Evolutionary conservation across 345 rosid species (phyloP).

Genomic region (Nephelium lappaceum): DNA sequence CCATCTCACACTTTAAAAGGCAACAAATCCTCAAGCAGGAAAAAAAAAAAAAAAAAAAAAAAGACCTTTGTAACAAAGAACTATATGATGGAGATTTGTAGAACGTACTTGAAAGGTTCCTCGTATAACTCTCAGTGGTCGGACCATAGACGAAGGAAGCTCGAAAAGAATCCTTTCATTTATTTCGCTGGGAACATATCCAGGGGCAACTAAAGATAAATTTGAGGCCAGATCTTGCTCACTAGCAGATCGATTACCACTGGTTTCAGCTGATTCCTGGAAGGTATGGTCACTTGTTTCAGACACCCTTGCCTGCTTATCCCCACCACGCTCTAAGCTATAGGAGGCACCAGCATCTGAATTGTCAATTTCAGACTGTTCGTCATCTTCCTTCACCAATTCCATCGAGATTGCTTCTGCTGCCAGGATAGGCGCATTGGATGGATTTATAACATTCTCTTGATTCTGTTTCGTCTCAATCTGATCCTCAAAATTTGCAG

Average conservation of each 20-base stretch:
- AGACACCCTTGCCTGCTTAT: slow-evolving; percentile 45
- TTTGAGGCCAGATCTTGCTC: slow-evolving; percentile 53
- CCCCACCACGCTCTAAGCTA: slow-evolving; percentile 42
- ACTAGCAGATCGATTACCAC: slow-evolving; percentile 50
- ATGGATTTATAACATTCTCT: slow-evolving; percentile 52
- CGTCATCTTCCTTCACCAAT: slow-evolving; percentile 74
- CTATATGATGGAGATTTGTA: neutral
- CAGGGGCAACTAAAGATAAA: slow-evolving; percentile 70
- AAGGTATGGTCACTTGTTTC: slow-evolving; percentile 53
- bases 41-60: neutral
- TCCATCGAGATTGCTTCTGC: slow-evolving; percentile 90
- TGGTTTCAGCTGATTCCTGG: slow-evolving; percentile 48
- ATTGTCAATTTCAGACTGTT: slow-evolving; percentile 65
- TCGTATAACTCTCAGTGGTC: slow-evolving; percentile 74
- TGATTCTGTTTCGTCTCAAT: slow-evolving; percentile 43
- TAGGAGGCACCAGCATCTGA: slow-evolving; percentile 48
- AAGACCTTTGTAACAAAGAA: neutral
- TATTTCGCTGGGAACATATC: slow-evolving; percentile 84
- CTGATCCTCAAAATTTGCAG: slow-evolving; percentile 83
- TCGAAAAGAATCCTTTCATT: slow-evolving; percentile 94
- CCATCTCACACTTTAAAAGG: neutral
- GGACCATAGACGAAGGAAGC: slow-evolving; percentile 93
- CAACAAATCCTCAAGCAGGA: neutral
- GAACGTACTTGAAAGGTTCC: slow-evolving; percentile 94
- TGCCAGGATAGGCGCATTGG: slow-evolving; percentile 70